These are phyloP conservation scores for Aspergillus persii DNA, from an alignment of 2,329 filamentous ascomycete species.

Conservation along the genomic window DNA sequence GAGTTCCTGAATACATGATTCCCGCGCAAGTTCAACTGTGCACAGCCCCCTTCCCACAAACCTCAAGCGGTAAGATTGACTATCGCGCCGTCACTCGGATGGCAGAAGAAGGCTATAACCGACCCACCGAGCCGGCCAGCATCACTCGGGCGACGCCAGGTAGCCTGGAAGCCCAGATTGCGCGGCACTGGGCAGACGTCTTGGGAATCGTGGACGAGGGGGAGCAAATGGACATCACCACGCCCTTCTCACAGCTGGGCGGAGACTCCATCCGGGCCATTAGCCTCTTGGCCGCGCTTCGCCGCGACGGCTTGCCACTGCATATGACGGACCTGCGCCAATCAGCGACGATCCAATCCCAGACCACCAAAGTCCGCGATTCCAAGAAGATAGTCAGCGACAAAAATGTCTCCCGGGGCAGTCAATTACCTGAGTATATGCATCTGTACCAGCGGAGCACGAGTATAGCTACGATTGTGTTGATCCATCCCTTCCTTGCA, in stretches of 20 bases:
- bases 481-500: conserved; percentile 8
- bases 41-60: not conserved
- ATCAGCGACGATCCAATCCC: conserved; percentile 3
- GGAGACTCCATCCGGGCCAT: conserved; percentile 8
- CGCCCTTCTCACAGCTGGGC: conserved; percentile 1
- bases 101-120: not conserved
- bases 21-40: not conserved
- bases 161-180: conserved; percentile 4
- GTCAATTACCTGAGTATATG: not conserved
- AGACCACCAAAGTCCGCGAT: not conserved
- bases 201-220: not conserved
- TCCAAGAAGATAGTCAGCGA: not conserved
- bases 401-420: not conserved
- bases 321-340: conserved; percentile 1
- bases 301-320: not conserved
- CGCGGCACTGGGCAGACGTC: not conserved
- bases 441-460: not conserved
- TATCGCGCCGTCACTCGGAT: not conserved
- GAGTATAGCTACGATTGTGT: conserved; percentile 2
- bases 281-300: not conserved
- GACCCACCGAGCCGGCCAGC: not conserved
- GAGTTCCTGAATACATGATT: not conserved
- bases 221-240: not conserved
- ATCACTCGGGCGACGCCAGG: not conserved
- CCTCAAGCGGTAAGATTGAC: not conserved